Evolutionary conservation across 2,329 filamentous ascomycete genomes (phyloP).

Genomic region (Colletotrichum navitas): DNA sequence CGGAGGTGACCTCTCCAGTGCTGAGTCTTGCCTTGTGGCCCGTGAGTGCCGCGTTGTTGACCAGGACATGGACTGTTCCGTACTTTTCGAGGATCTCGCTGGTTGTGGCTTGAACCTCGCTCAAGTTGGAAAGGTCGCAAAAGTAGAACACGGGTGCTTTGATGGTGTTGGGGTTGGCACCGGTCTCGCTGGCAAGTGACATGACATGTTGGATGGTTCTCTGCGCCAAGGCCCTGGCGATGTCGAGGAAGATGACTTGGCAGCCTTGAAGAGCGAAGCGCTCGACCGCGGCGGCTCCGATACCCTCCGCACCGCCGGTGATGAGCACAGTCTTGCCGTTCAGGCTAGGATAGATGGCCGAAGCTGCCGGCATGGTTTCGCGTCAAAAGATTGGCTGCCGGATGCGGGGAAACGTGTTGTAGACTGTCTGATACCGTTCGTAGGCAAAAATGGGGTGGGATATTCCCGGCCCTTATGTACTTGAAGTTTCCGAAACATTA

Average conservation of each 20-base stretch:
- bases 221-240: constrained; percentile 49
- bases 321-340: constrained; percentile 57
- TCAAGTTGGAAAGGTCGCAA: neutral
- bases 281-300: constrained; percentile 59
- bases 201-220: constrained; percentile 46
- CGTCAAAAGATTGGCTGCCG: neutral
- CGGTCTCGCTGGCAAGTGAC: neutral
- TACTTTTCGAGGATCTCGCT: neutral
- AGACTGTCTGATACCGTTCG: neutral
- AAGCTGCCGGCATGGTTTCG: neutral
- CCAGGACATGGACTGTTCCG: neutral
- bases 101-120: neutral
- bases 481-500: neutral
- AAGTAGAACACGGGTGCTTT: neutral
- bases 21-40: constrained; percentile 41
- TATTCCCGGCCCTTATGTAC: neutral
- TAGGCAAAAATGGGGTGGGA: fast-evolving
- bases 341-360: constrained; percentile 58
- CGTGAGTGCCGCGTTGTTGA: neutral
- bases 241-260: constrained; percentile 60
- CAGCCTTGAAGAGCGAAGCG: constrained; percentile 59
- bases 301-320: constrained; percentile 61
- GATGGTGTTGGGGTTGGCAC: neutral
- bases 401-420: neutral
- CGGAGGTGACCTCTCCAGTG: constrained; percentile 54